These are phyloP conservation scores for Acacia confusa DNA, from an alignment of 306 rosid species.

Conservation along the genomic window DNA sequence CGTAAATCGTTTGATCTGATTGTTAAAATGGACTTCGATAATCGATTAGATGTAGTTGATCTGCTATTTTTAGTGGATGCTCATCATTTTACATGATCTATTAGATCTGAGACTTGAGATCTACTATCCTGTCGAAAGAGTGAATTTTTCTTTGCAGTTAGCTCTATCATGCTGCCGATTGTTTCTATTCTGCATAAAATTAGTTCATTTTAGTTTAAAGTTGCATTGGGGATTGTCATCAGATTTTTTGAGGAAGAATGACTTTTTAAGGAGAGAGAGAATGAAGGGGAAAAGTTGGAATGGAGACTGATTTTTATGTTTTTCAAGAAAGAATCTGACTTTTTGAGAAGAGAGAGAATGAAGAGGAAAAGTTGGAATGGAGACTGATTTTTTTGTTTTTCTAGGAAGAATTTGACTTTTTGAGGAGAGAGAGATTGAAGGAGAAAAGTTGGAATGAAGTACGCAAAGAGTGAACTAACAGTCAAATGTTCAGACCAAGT, in stretches of 20 bases:
- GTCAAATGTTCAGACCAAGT: too few species aligned
- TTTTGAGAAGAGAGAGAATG: not conserved
- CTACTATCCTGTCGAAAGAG: not conserved
- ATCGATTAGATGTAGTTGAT: slow-evolving; percentile 31
- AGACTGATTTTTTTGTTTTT: not conserved
- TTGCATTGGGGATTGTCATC: too few species aligned
- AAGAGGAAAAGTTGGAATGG: not conserved
- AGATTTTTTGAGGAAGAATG: too few species aligned
- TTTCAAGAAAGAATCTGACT: not conserved
- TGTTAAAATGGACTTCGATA: slow-evolving; percentile 28
- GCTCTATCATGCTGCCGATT: not conserved
- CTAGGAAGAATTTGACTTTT: not conserved
- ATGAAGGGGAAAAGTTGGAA: too few species aligned
- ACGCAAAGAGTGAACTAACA: not conserved
- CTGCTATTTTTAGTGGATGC: slow-evolving; percentile 29
- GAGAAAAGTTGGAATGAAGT: not conserved
- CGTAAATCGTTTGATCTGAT: slow-evolving; percentile 20
- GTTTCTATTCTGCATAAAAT: not conserved
- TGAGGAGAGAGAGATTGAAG: not conserved
- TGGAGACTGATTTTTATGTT: not conserved
- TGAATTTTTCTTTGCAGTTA: not conserved
- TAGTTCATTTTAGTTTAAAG: not conserved
- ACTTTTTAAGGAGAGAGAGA: not conserved
- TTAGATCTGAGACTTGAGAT: slow-evolving; percentile 37
- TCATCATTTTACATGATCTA: not conserved